Evolutionary conservation across 176 grass and related monocot species (phyloP).

Genomic region (Dendrocalamus sinicus): DNA sequence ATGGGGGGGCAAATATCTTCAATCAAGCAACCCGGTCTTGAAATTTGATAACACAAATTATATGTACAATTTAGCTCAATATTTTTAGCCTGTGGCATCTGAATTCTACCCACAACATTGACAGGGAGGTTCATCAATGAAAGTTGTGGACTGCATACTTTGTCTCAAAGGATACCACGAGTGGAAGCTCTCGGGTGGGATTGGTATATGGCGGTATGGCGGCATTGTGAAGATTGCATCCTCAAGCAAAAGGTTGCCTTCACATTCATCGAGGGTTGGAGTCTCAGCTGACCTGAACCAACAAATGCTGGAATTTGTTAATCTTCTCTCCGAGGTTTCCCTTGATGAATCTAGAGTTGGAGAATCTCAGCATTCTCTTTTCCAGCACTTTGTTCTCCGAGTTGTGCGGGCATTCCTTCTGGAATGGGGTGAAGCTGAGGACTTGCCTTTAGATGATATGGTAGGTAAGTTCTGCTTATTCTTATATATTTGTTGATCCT

Average conservation of each 20-base stretch:
- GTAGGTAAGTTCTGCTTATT: conserved; percentile 71
- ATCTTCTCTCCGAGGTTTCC: conserved; percentile 68
- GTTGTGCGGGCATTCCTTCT: conserved; percentile 68
- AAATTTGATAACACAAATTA: neutral
- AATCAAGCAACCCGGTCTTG: neutral
- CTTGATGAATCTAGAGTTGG: conserved; percentile 70
- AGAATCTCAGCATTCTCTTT: conserved; percentile 57
- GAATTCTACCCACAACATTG: conserved; percentile 13
- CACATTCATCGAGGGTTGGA: conserved; percentile 49
- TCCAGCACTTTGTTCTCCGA: conserved; percentile 66
- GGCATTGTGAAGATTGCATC: conserved; percentile 78
- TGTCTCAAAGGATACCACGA: conserved; percentile 84
- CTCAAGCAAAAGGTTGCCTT: conserved; percentile 52
- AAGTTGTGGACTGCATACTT: conserved; percentile 91
- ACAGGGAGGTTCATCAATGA: conserved; percentile 82
- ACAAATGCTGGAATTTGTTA: conserved; percentile 76
- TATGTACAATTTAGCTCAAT: neutral
- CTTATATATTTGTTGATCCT: neutral
- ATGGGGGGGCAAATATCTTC: neutral
- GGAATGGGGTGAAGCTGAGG: conserved; percentile 64
- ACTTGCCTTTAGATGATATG: conserved; percentile 73
- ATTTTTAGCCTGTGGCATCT: conserved; percentile 17
- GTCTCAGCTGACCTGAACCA: conserved; percentile 54
- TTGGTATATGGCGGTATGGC: conserved; percentile 87
- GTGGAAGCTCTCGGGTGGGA: conserved; percentile 81